phyloP scores from a whole-genome alignment of 2,329 filamentous ascomycete genomes.

The Beauveria scarabaeidicola region DNA sequence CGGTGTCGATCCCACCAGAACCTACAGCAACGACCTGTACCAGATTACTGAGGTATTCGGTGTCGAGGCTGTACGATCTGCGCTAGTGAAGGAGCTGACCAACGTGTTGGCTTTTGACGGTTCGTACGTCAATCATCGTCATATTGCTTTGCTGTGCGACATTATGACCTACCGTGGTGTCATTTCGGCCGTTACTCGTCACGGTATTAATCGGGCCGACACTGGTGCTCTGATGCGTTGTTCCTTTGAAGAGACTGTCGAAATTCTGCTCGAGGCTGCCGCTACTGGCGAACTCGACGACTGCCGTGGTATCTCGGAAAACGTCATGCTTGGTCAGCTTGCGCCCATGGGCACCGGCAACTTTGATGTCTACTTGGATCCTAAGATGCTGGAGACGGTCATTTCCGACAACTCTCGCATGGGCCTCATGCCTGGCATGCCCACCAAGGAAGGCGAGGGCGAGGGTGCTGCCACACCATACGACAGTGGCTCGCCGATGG shows the following conservation, averaged over 20 bases:
- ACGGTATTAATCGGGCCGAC: slow-evolving; percentile 96
- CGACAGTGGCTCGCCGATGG: slow-evolving; percentile 75
- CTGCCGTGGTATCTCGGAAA: slow-evolving; percentile 96
- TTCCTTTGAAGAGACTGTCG: slow-evolving; percentile 98
- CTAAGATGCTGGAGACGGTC: slow-evolving; percentile 90
- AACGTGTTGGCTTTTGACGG: slow-evolving; percentile 95
- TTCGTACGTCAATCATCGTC: slow-evolving; percentile 98
- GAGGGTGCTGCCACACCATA: slow-evolving; percentile 91
- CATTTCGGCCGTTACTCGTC: slow-evolving; percentile 92
- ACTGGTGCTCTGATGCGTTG: slow-evolving; percentile 98
- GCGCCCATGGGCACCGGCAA: slow-evolving; percentile 96
- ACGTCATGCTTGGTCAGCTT: slow-evolving; percentile 95
- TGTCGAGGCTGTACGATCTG: slow-evolving; percentile 86
- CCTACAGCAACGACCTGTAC: slow-evolving; percentile 91
- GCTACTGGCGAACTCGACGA: slow-evolving; percentile 93
- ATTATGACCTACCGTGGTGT: slow-evolving; percentile 95
- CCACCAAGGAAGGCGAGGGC: slow-evolving; percentile 63
- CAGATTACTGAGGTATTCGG: slow-evolving; percentile 92
- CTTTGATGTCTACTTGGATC: slow-evolving; percentile 88
- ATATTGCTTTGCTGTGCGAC: slow-evolving; percentile 89
- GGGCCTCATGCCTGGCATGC: slow-evolving; percentile 72
- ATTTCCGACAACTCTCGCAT: slow-evolving; percentile 86
- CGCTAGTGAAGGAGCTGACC: slow-evolving; percentile 79
- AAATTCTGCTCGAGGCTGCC: slow-evolving; percentile 93
- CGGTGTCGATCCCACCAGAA: slow-evolving; percentile 77